A percentile compares a stretch with the other conserved stretches of the same genome.
phyloP scores from a whole-genome alignment of 805 yeast species.

The Starmerella apicola region DNA sequence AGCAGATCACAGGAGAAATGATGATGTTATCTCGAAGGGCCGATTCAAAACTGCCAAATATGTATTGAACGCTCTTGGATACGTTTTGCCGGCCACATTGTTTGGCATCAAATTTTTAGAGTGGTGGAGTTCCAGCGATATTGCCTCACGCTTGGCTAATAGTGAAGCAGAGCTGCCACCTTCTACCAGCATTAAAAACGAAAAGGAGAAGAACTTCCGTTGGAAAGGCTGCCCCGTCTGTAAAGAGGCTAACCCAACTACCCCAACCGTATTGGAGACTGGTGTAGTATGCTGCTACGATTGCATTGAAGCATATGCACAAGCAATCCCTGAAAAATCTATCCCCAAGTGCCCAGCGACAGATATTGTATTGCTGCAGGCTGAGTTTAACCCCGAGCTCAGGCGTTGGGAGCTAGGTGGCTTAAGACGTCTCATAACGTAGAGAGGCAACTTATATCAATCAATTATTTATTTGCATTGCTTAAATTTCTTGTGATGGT shows the following conservation, averaged over 20 bases:
- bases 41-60: not conserved
- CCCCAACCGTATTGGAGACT: constrained; percentile 82
- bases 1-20: constrained; percentile 20
- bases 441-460: no score
- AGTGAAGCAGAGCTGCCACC: constrained; percentile 15
- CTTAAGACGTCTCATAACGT: constrained; percentile 41
- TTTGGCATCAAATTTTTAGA: constrained; percentile 73
- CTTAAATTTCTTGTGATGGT: no score
- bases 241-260: constrained; percentile 39
- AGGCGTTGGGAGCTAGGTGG: constrained; percentile 66
- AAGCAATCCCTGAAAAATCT: constrained; percentile 33
- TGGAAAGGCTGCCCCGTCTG: constrained; percentile 55
- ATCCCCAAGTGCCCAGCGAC: constrained; percentile 58
- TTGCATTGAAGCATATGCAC: constrained; percentile 59
- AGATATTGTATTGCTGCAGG: constrained; percentile 52
- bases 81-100: constrained; percentile 65
- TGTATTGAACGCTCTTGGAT: constrained; percentile 19
- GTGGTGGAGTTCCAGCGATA: constrained; percentile 82
- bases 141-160: constrained; percentile 31
- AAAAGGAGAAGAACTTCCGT: constrained; percentile 22
- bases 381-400: constrained; percentile 42
- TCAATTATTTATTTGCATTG: no score
- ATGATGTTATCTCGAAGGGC: constrained; percentile 1
- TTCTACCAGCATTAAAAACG: constrained; percentile 10
- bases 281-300: constrained; percentile 85